Evolutionary conservation across 345 rosid species (phyloP).

Genomic region (Boechera retrofracta): DNA sequence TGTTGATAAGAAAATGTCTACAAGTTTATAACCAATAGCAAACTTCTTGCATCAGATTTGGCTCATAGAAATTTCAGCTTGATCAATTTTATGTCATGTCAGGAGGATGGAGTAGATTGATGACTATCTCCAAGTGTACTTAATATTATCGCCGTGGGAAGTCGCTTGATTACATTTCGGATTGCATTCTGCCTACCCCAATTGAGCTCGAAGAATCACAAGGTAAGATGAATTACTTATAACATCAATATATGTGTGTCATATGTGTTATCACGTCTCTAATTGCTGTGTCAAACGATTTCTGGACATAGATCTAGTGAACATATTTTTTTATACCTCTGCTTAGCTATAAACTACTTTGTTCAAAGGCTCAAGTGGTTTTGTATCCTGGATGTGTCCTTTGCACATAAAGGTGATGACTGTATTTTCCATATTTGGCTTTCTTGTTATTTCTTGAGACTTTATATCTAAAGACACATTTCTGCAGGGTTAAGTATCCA

Average conservation of each 20-base stretch:
- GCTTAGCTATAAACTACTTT: no score
- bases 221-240: conserved; percentile 21
- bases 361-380: no score
- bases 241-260: not conserved
- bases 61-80: not conserved
- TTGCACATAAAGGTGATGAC: no score
- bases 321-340: no score
- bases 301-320: no score
- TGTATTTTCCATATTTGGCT: no score
- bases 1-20: not conserved
- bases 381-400: no score
- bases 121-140: conserved; percentile 48
- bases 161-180: conserved; percentile 46
- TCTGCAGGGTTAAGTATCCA: no score
- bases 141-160: conserved; percentile 62
- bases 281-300: not conserved
- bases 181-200: conserved; percentile 60
- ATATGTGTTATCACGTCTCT: not conserved
- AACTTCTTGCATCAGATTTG: conserved; percentile 16
- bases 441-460: no score
- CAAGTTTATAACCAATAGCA: not conserved
- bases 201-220: conserved; percentile 54
- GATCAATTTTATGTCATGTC: conserved; percentile 18
- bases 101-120: conserved; percentile 69
- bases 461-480: no score